Percentiles rank a stretch among this genome's conserved stretches.
phyloP scores from a whole-genome alignment of 345 rosid species.

The Excoecaria agallocha region DNA sequence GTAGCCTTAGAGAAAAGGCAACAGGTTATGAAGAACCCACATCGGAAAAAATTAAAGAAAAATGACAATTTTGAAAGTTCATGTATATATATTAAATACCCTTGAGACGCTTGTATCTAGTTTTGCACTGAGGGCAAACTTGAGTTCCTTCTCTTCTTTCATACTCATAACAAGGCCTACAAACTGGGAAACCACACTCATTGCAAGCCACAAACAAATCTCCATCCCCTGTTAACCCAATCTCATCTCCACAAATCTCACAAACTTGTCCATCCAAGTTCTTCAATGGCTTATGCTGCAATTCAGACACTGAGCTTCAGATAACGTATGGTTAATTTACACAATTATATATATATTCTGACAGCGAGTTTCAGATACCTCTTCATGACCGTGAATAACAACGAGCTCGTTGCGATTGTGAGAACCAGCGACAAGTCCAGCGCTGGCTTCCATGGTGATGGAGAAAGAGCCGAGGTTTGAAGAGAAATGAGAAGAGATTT shows the following conservation, averaged over 20 bases:
- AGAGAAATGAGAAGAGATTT: slow-evolving; percentile 16
- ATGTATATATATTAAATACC: slow-evolving; percentile 30
- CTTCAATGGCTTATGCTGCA: slow-evolving; percentile 84
- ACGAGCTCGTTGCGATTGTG: slow-evolving; percentile 99
- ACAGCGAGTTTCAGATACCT: slow-evolving; percentile 37
- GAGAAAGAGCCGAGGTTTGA: not conserved
- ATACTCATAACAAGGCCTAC: slow-evolving; percentile 95
- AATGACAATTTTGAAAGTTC: no score
- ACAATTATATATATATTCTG: no score
- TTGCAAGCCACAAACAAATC: slow-evolving; percentile 96
- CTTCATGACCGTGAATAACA: slow-evolving; percentile 95
- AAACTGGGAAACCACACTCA: slow-evolving; percentile 94
- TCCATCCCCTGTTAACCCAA: slow-evolving; percentile 85
- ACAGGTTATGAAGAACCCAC: not conserved
- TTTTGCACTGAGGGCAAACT: slow-evolving; percentile 88
- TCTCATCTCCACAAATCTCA: slow-evolving; percentile 86
- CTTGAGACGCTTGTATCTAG: slow-evolving; percentile 94
- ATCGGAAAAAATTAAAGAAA: not conserved
- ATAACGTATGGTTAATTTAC: no score
- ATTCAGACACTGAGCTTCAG: no score
- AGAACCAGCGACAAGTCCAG: slow-evolving; percentile 96
- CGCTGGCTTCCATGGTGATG: slow-evolving; percentile 80
- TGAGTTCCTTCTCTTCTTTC: slow-evolving; percentile 95
- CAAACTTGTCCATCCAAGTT: slow-evolving; percentile 90
- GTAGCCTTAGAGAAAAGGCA: no score